Evolutionary conservation across 768 basidiomycete genomes (phyloP).

Genomic region (Pleurotus giganteus): DNA sequence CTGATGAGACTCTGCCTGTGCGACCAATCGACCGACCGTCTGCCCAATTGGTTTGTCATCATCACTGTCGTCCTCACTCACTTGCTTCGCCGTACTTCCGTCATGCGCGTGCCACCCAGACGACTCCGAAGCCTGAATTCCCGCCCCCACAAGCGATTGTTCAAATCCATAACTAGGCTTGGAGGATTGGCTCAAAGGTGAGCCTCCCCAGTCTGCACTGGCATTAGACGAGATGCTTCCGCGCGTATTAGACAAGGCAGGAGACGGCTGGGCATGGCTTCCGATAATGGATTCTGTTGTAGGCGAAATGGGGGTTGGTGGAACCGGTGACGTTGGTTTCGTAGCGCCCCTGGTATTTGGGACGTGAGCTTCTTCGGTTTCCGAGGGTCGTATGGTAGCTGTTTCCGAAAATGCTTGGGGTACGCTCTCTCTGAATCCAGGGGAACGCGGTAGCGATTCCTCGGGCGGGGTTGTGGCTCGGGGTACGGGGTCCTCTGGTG

Average conservation of each 20-base stretch:
- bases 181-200: slow-evolving; percentile 30
- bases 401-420: slow-evolving; percentile 39
- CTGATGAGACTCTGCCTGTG: slow-evolving; percentile 4
- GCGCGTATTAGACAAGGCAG: slow-evolving; percentile 18
- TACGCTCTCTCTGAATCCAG: slow-evolving; percentile 58
- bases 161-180: slow-evolving; percentile 23
- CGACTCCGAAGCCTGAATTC: slow-evolving; percentile 34
- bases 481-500: slow-evolving; percentile 9
- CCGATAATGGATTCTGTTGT: neutral
- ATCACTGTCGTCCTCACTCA: slow-evolving; percentile 56
- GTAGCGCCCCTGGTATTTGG: slow-evolving; percentile 19
- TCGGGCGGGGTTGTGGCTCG: neutral
- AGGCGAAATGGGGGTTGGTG: slow-evolving; percentile 15
- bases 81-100: slow-evolving; percentile 20
- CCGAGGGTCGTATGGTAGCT: slow-evolving; percentile 38
- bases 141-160: slow-evolving; percentile 34
- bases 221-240: slow-evolving; percentile 18
- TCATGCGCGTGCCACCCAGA: slow-evolving; percentile 51
- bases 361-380: slow-evolving; percentile 25
- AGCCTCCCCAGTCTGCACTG: slow-evolving; percentile 12
- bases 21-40: slow-evolving; percentile 21
- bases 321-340: slow-evolving; percentile 21
- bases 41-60: slow-evolving; percentile 69
- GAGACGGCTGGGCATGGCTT: slow-evolving; percentile 28
- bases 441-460: slow-evolving; percentile 21